These are phyloP conservation scores for Yamadazyma atmosphaerica DNA, from an alignment of 1,139 yeast species.

Conservation along the genomic window DNA sequence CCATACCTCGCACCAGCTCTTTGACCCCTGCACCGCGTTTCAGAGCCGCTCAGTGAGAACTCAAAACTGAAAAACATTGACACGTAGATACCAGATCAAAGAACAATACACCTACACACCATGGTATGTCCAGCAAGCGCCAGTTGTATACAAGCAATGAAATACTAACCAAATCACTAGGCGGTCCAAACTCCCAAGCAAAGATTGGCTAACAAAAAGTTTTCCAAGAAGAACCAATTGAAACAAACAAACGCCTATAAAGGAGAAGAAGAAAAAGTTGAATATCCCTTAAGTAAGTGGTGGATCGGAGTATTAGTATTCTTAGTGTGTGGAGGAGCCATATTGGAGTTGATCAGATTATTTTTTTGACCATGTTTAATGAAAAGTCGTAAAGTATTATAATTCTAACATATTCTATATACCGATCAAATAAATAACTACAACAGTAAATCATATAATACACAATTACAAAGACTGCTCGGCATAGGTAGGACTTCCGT, in stretches of 20 bases:
- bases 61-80: too few relatives aligned
- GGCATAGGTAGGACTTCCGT: slow-evolving; percentile 18
- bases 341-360: slow-evolving; percentile 63
- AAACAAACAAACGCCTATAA: slow-evolving; percentile 64
- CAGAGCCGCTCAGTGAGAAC: too few relatives aligned
- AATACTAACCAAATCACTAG: slow-evolving; percentile 20
- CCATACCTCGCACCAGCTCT: too few relatives aligned
- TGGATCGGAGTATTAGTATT: slow-evolving; percentile 68
- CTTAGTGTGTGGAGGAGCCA: slow-evolving; percentile 80
- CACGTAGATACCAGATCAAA: too few relatives aligned
- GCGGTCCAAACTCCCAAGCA: slow-evolving; percentile 78
- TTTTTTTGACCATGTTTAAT: slow-evolving; percentile 47
- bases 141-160: too few relatives aligned
- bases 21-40: too few relatives aligned
- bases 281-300: slow-evolving; percentile 52
- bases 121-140: not conserved
- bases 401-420: too few relatives aligned
- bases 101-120: not conserved
- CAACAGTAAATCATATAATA: too few relatives aligned
- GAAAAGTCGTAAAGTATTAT: too few relatives aligned
- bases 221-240: slow-evolving; percentile 69
- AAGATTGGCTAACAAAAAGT: slow-evolving; percentile 80
- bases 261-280: slow-evolving; percentile 29
- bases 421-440: too few relatives aligned
- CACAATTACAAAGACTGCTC: slow-evolving; percentile 11